phyloP scores from a whole-genome alignment of 2,329 filamentous ascomycete species.

The Phyllosticta ampelicida region DNA sequence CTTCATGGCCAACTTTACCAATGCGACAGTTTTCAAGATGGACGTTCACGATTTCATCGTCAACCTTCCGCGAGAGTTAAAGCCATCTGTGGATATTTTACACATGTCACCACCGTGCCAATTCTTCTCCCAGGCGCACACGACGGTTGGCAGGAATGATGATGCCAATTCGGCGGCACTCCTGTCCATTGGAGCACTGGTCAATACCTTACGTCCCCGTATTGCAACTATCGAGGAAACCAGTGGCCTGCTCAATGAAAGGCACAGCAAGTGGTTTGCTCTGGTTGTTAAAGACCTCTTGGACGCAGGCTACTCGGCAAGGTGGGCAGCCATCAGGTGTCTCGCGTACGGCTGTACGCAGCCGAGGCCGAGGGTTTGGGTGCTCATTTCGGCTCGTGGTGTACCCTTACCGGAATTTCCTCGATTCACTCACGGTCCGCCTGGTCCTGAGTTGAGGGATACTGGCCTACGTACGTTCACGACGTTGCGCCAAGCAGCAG shows the following conservation, averaged over 20 bases:
- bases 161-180: slow-evolving; percentile 54
- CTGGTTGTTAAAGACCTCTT: too few species aligned
- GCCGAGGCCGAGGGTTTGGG: background rate
- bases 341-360: background rate
- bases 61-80: slow-evolving; percentile 17
- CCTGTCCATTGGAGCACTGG: slow-evolving; percentile 39
- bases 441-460: background rate
- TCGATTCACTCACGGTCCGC: background rate
- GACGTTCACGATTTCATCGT: slow-evolving; percentile 33
- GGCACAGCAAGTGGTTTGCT: slow-evolving; percentile 26
- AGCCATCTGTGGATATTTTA: slow-evolving; percentile 50
- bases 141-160: slow-evolving; percentile 40
- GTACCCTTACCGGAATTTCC: background rate
- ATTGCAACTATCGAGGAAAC: slow-evolving; percentile 73
- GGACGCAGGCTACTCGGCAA: background rate
- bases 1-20: slow-evolving; percentile 48
- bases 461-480: background rate
- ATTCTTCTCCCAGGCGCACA: slow-evolving; percentile 63
- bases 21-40: slow-evolving; percentile 12
- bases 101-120: slow-evolving; percentile 74
- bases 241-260: slow-evolving; percentile 44
- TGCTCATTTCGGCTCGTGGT: background rate
- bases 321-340: background rate
- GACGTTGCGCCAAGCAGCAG: background rate
- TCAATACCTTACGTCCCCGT: slow-evolving; percentile 52